phyloP scores from a whole-genome alignment of 1,139 yeast species.

The Nakaseomyces kungkrabaensis region DNA sequence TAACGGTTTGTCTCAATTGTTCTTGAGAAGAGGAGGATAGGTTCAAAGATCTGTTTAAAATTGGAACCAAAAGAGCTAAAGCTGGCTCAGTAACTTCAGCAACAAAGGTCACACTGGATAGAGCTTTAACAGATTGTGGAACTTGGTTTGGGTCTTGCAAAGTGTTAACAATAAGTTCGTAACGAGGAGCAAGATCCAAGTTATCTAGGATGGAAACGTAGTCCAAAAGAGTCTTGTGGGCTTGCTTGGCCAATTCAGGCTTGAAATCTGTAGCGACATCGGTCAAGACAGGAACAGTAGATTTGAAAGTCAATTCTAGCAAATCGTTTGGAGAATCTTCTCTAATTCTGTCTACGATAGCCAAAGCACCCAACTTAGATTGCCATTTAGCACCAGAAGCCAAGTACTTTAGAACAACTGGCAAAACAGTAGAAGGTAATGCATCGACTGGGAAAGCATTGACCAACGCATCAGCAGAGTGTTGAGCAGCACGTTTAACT shows the following conservation, averaged over 20 bases:
- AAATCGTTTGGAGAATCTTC: conserved; percentile 80
- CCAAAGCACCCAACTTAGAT: conserved; percentile 72
- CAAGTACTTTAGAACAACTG: conserved; percentile 52
- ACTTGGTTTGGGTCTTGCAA: conserved; percentile 84
- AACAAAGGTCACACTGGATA: conserved; percentile 91
- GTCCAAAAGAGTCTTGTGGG: conserved; percentile 55
- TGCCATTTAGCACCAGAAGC: conserved; percentile 88
- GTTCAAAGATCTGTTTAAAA: conserved; percentile 81
- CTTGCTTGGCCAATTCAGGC: conserved; percentile 88
- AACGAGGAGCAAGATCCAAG: conserved; percentile 81
- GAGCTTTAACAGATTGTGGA: conserved; percentile 78
- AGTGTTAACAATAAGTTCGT: conserved; percentile 76
- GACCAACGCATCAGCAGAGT: conserved; percentile 56
- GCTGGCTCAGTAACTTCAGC: conserved; percentile 98
- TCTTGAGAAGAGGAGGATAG: conserved; percentile 83
- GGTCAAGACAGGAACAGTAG: conserved; percentile 74
- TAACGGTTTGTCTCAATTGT: conserved; percentile 91
- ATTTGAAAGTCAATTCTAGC: conserved; percentile 69
- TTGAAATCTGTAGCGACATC: conserved; percentile 91
- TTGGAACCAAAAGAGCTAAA: conserved; percentile 80
- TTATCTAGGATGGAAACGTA: conserved; percentile 82
- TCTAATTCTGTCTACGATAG: conserved; percentile 58
- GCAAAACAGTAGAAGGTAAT: conserved; percentile 56
- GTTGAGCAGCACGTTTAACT: conserved; percentile 73
- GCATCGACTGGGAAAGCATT: conserved; percentile 74